Conservation (phyloP, 306 rosid species). For the Pyrus communis region DNA sequence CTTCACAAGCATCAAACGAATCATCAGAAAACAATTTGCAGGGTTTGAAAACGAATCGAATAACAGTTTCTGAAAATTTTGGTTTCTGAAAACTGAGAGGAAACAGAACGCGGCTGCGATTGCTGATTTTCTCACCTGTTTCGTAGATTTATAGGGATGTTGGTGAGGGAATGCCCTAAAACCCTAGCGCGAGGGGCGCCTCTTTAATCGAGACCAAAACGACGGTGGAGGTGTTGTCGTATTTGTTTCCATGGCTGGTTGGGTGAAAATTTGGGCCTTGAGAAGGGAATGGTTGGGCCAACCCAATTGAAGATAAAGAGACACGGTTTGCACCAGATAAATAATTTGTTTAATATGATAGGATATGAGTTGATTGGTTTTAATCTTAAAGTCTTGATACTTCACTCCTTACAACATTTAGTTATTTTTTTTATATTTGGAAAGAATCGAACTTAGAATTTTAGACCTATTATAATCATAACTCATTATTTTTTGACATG, state of each 20-base stretch:
- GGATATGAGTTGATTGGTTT: not conserved
- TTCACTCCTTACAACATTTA: too few species aligned
- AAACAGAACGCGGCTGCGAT: not conserved
- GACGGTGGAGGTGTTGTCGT: not conserved
- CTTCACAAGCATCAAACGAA: not conserved
- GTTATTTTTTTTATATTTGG: too few species aligned
- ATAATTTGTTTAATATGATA: not conserved
- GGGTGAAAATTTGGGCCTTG: not conserved
- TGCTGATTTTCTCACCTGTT: too few species aligned
- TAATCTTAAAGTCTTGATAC: too few species aligned
- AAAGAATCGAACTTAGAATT: too few species aligned
- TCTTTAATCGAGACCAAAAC: not conserved
- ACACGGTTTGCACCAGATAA: not conserved
- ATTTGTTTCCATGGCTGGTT: not conserved
- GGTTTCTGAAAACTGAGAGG: not conserved
- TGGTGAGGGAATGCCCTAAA: not conserved
- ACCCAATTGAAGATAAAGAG: not conserved
- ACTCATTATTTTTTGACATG: too few species aligned
- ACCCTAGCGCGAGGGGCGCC: not conserved
- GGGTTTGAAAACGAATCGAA: not conserved
- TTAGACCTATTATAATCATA: too few species aligned
- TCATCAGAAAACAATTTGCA: not conserved
- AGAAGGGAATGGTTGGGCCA: not conserved
- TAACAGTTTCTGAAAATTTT: not conserved
- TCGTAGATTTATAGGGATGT: not conserved